These are phyloP conservation scores for Termitomyces sp. DNA, from an alignment of 768 basidiomycete genomes.

Conservation along the genomic window DNA sequence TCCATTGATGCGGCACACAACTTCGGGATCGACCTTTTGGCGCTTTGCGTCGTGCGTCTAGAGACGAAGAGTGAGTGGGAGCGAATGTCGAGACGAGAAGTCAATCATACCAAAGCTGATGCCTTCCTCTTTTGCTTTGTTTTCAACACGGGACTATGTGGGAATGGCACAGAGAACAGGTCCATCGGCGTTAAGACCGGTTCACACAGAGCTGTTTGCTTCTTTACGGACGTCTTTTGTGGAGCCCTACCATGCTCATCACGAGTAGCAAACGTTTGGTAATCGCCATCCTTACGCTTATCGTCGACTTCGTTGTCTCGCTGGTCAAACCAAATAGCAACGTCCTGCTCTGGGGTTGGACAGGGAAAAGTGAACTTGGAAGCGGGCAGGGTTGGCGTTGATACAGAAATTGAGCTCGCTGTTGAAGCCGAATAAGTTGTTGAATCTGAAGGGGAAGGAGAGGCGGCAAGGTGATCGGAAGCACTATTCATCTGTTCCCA, in stretches of 20 bases:
- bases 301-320: constrained; percentile 5
- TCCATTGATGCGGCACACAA: constrained; percentile 15
- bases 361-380: constrained; percentile 2
- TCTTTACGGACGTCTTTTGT: background rate
- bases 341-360: background rate
- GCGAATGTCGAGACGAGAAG: background rate
- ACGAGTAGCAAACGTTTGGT: constrained; percentile 1
- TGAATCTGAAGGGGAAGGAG: constrained; percentile 5
- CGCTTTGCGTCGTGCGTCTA: constrained; percentile 7
- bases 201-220: background rate
- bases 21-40: constrained; percentile 10
- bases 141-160: background rate
- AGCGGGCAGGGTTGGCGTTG: background rate
- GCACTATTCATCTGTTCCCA: constrained; percentile 1
- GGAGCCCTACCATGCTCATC: background rate
- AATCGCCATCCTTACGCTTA: constrained; percentile 9
- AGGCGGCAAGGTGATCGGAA: background rate
- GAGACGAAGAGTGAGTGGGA: background rate
- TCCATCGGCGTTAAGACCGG: background rate
- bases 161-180: background rate
- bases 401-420: background rate
- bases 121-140: constrained; percentile 9
- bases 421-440: constrained; percentile 1
- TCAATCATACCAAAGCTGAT: background rate
- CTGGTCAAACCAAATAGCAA: background rate